phyloP scores from a whole-genome alignment of 768 basidiomycete genomes.

The Lactarius hatsudake region DNA sequence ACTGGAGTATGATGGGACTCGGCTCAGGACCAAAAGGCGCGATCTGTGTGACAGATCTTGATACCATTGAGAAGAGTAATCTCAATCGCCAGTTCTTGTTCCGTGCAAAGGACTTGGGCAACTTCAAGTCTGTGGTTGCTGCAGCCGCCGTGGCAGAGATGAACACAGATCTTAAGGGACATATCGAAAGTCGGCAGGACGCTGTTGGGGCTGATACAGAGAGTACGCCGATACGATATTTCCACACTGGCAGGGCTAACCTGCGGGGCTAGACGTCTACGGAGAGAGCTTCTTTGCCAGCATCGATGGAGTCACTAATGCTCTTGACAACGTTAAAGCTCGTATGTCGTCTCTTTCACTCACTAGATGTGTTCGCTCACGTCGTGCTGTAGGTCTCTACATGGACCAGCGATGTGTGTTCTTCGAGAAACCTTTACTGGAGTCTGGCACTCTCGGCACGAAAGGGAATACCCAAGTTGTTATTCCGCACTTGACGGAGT shows the following conservation, averaged over 20 bases:
- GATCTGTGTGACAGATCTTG: conserved; percentile 94
- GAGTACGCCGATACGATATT: conserved; percentile 51
- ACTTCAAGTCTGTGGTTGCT: conserved; percentile 96
- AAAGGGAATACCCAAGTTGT: conserved; percentile 98
- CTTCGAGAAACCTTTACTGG: conserved; percentile 91
- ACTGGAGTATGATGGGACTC: conserved; percentile 99
- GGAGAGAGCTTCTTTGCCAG: conserved; percentile 82
- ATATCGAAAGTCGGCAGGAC: conserved; percentile 87
- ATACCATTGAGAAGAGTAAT: conserved; percentile 99
- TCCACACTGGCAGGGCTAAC: conserved; percentile 22
- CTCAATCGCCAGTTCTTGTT: conserved; percentile 98
- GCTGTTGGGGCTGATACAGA: conserved; percentile 92
- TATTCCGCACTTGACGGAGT: conserved; percentile 91
- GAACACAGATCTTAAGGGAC: conserved; percentile 87
- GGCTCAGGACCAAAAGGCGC: conserved; percentile 73
- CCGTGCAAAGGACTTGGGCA: conserved; percentile 91
- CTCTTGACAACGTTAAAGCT: conserved; percentile 94
- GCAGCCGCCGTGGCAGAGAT: conserved; percentile 89
- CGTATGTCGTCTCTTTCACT: conserved; percentile 50
- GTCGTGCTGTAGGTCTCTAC: conserved; percentile 64
- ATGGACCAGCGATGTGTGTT: conserved; percentile 99
- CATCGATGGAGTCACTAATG: conserved; percentile 95
- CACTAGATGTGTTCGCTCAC: conserved; percentile 11
- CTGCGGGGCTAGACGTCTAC: conserved; percentile 64
- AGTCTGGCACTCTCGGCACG: conserved; percentile 97